phyloP scores from a whole-genome alignment of 2,329 filamentous ascomycete species.

The Immersiporthe knoxdaviesiana region DNA sequence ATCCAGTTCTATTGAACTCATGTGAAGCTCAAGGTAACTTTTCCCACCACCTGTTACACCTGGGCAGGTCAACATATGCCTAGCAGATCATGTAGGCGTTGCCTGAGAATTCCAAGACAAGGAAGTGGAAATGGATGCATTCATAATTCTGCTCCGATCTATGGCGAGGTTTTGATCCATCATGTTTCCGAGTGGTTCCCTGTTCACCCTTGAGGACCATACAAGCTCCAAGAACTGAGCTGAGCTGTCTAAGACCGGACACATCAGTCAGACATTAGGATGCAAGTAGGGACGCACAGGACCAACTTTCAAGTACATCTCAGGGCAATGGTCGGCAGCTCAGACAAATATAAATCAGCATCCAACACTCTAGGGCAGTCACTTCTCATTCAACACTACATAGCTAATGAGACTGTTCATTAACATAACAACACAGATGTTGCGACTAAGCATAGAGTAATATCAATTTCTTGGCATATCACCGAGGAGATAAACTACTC shows the following conservation, averaged over 20 bases:
- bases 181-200: background rate
- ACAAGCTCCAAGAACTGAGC: background rate
- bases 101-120: background rate
- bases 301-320: background rate
- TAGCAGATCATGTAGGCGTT: background rate
- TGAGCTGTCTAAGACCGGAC: background rate
- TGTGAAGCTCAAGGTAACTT: background rate
- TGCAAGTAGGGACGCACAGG: background rate
- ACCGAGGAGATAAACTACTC: no score
- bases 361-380: background rate
- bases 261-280: background rate
- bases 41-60: background rate
- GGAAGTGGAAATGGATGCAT: background rate
- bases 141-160: background rate
- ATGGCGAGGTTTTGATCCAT: background rate
- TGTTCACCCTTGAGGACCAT: background rate
- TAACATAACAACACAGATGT: background rate
- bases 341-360: background rate
- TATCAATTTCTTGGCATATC: constrained; percentile 7
- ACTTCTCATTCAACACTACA: no score
- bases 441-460: background rate
- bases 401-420: no score
- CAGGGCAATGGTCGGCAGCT: background rate
- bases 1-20: background rate
- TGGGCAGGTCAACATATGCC: background rate